These are phyloP conservation scores for Fusarium albidum DNA, from an alignment of 2,329 filamentous ascomycete species.

Conservation along the genomic window DNA sequence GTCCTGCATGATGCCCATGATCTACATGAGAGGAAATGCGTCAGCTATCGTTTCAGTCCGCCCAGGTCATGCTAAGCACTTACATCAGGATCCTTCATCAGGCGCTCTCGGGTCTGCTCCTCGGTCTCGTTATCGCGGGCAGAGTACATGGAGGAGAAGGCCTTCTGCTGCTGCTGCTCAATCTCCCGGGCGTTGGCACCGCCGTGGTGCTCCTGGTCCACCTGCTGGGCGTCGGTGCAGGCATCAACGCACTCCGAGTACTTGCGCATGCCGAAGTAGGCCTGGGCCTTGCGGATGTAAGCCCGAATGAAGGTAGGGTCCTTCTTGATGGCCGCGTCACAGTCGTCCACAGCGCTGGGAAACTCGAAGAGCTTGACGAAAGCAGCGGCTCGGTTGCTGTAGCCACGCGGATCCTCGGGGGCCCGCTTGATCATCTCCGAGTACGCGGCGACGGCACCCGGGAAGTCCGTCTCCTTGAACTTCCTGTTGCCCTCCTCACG, in stretches of 20 bases:
- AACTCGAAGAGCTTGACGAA: constrained; percentile 97
- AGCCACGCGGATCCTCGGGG: constrained; percentile 90
- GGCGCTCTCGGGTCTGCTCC: constrained; percentile 90
- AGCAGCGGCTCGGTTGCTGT: constrained; percentile 96
- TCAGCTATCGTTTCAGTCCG: constrained; percentile 38
- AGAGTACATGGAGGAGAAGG: constrained; percentile 86
- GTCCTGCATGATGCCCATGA: constrained; percentile 91
- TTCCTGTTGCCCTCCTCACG: constrained; percentile 94
- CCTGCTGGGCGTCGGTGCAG: constrained; percentile 79
- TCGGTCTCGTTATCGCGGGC: constrained; percentile 94
- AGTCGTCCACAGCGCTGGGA: constrained; percentile 92
- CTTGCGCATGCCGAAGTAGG: constrained; percentile 96
- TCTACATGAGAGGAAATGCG: constrained; percentile 53
- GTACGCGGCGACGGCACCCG: constrained; percentile 92
- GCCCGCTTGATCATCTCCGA: constrained; percentile 96
- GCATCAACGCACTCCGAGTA: constrained; percentile 95
- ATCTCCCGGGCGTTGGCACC: constrained; percentile 91
- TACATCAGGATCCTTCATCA: constrained; percentile 91
- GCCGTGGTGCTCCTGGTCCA: constrained; percentile 73
- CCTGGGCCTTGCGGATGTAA: constrained; percentile 96
- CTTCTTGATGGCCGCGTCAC: constrained; percentile 87
- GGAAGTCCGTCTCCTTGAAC: constrained; percentile 97
- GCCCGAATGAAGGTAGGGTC: constrained; percentile 94
- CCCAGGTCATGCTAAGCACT: constrained; percentile 45
- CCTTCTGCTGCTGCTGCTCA: constrained; percentile 93